Conservation (phyloP, 805 yeast genomes). For the Candida schatavii region DNA sequence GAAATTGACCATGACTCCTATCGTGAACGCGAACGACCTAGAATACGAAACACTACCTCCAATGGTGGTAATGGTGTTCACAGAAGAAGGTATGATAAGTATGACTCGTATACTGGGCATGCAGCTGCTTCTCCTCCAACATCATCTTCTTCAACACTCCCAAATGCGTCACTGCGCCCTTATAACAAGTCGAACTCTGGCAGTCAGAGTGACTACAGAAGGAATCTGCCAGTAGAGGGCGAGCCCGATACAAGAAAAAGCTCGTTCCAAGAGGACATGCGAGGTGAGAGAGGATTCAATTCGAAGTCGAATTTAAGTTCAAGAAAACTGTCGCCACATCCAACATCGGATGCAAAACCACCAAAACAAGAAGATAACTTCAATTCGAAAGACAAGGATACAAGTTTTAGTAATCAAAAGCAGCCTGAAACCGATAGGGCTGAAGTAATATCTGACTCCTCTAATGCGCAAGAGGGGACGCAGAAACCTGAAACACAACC, state of each 20-base stretch:
- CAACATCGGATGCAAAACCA: too few species aligned
- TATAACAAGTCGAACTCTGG: constrained; percentile 1
- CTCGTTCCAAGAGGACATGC: constrained; percentile 1
- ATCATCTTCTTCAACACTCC: neutral
- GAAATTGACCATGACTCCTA: too few species aligned
- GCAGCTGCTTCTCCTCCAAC: constrained; percentile 2
- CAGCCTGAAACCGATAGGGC: too few species aligned
- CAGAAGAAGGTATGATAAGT: constrained; percentile 16
- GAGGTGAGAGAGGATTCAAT: neutral
- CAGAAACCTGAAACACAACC: too few species aligned
- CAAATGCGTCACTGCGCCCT: neutral
- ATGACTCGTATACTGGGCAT: constrained; percentile 18
- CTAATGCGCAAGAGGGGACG: too few species aligned
- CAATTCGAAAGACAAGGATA: too few species aligned
- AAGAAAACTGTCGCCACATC: constrained; percentile 3
- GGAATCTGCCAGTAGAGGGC: constrained; percentile 4
- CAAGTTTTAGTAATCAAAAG: too few species aligned
- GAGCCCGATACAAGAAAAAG: constrained; percentile 1
- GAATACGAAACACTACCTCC: neutral
- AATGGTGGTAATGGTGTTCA: constrained; percentile 8
- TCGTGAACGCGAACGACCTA: too few species aligned
- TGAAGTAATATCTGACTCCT: too few species aligned
- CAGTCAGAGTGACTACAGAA: constrained; percentile 3
- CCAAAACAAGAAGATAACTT: too few species aligned
- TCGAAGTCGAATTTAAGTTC: neutral